Evolutionary conservation across 768 basidiomycete genomes (phyloP), one percentile per base, ranked within the genome.

Genomic region (Postia placenta): DNA sequence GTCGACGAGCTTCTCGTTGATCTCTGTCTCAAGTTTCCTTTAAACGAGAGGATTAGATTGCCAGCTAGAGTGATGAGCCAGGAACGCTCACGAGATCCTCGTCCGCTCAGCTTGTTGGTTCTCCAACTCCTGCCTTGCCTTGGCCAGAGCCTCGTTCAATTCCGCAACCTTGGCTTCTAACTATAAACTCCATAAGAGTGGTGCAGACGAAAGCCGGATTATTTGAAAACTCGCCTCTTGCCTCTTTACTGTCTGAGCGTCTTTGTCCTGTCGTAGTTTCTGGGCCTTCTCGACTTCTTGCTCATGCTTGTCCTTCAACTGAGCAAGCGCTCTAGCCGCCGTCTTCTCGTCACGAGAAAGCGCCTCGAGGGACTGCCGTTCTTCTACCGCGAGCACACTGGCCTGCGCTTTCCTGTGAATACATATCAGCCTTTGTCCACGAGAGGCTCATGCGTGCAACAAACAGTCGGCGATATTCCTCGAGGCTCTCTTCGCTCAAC

Each of bases 1-100:
- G 12, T 81, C 83, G 45, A 83, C 76, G 4, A 99, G 78, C 62
- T 94, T 93, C 67, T 95, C 95, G 62, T 95, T 94, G 22, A 86
- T 79, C 59, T 99, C 94, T 0, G 81, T 79, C 65, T 96, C 93
- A 11, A 92, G 78, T 70, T 91, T 88, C 40, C 93, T 98, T 55
- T 4, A 33, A 19, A 11, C n/a, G 5, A 9, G 7, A 5, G 24
- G 20, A 35, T 20, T 36, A n/a, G 25, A 23, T 23, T 38, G 42
- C 25, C 9, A 2, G 11, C 20, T 23, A 38, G 30, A 23, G 20
- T 47, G 24, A 40, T 15, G 7, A 20, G 22, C 1, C 5, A 12
- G 2, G 6, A 12, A 2, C 15, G 64, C 85, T 33, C 59, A 94
- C 93, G 74, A 74, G 56, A 95, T 85, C 51, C 84, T 79, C 1